These are phyloP conservation scores for Mentha longifolia DNA, from an alignment of 257 asterid genomes.

Conservation along the genomic window DNA sequence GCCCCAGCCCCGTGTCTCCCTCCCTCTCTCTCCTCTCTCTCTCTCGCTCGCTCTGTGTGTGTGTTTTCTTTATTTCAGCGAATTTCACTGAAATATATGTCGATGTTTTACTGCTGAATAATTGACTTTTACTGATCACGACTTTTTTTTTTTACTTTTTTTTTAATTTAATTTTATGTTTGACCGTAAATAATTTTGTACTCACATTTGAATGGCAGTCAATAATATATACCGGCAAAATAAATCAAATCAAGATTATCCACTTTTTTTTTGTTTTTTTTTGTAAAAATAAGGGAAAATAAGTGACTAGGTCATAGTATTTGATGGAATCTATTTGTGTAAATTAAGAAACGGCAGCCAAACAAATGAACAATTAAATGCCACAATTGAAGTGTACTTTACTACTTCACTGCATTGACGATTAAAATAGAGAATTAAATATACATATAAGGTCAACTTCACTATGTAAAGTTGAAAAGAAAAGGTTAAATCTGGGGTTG, in stretches of 20 bases:
- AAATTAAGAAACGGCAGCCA: neutral
- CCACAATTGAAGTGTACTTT: neutral
- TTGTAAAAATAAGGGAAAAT: too few species aligned
- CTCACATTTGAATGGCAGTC: too few species aligned
- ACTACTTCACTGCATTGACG: too few species aligned
- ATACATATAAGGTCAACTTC: neutral
- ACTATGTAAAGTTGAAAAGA: neutral
- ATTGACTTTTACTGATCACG: neutral
- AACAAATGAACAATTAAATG: neutral
- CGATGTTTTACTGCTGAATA: neutral
- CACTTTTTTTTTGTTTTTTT: too few species aligned
- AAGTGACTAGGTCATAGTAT: too few species aligned
- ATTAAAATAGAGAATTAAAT: too few species aligned
- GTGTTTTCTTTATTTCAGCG: neutral
- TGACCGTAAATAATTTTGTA: neutral
- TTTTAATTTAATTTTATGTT: neutral
- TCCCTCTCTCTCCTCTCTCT: neutral
- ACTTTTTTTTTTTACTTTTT: neutral
- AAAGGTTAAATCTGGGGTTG: neutral
- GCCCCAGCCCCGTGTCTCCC: slow-evolving; percentile 19
- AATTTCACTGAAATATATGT: slow-evolving; percentile 5
- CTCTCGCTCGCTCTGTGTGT: too few species aligned
- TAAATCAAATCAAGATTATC: too few species aligned
- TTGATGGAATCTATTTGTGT: neutral
- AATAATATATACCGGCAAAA: too few species aligned